Base-by-base conservation (phyloP, 2,329 filamentous ascomycete genomes). In the Ceratocystis diversiconidia region DNA sequence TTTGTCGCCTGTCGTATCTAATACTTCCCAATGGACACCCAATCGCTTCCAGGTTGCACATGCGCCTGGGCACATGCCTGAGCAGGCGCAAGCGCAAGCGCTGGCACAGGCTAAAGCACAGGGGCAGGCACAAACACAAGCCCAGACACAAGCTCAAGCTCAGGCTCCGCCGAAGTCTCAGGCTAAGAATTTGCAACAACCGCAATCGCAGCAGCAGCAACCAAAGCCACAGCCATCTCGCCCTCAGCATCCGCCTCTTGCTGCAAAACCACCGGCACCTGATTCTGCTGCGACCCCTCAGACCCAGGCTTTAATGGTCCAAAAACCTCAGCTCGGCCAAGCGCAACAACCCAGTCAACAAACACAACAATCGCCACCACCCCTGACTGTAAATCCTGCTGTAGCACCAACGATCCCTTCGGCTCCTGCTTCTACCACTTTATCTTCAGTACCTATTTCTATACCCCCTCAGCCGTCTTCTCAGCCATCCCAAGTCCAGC, bases 21-120 rank as follows among this genome's bases (percentile, higher is more conserved):
- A 32, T 30, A 15, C 36, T 41, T 57, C 52, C 12, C 64, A 62
- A 44, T 66, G 57, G 32, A 55, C 48, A 5, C 64, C 61, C 22
- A 66, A 63, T 28, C 60, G 60, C 1, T 50, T 44, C 6, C 36
- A 57, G 25, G 48, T 55, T 43, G 36, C 32, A 17, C 46, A 28
- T n/a, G 41, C 46, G 12, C 64, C 64, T 10, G 60, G 61, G 3
- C 36, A 50, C n/a, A 43, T 46, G 22, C 48, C 61, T 6, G 64
- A 66, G 19, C 63, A 64, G 8, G 63, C 63, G 3, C 63, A 64
- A 46, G 63, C 63, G 19, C 64, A 65, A 52, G 64, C 57, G 0
- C 25, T 61, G 25, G 44, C 60, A 7, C 64, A 66, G 36, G 64
- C 61, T 50, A 62, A 66, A 48, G 64, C 64, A 3, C 64, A 66